Evolutionary conservation across 768 basidiomycete species (phyloP), one percentile per base, ranked within the genome.

Genomic region (Lentinula edodes): DNA sequence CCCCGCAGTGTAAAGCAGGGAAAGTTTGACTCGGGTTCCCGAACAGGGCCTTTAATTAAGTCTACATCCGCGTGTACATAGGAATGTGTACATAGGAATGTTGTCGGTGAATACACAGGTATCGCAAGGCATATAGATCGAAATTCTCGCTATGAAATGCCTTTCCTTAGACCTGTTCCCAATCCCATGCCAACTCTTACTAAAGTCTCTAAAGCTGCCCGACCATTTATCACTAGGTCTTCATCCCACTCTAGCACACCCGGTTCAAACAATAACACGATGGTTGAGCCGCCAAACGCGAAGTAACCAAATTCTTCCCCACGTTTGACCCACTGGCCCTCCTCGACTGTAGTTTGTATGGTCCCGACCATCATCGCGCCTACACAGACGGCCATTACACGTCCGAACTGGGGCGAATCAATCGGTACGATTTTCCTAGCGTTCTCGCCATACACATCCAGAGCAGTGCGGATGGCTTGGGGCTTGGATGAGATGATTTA

Each of bases 351-450:
- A 5, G 89, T 91, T 67, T 85, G 73, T 70, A 98, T 98, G 62
- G 88, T 92, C 9, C 91, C 94, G 12, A 91, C 95, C 91, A 94
- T 93, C 93, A 95, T 95, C 6, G 93, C 93, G 23, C 94, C 94
- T 7, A 95, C 79, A 66, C 93, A 94, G 1, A 96, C 93, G 1
- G 87, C 88, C 87, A 96, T 93, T 20, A 98, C 94, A 0, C 87
- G 81, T 2, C 96, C 96, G 69, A 97, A 98, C 51, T 89, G 85
- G 0, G 89, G 86, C 62, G 87, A 93, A 64, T 96, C 87, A 59
- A 98, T 95, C 1, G 92, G 91, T 6, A 96, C 90, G 38, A 99
- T 87, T 78, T 94, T 94, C 28, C 97, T 80, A 5, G 81, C 90
- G 66, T 99, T 99, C 74, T 98, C 95, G 18, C 94, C 93, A 67